phyloP scores from a whole-genome alignment of 2,329 filamentous ascomycete genomes.

The Lachnum nothofagi region DNA sequence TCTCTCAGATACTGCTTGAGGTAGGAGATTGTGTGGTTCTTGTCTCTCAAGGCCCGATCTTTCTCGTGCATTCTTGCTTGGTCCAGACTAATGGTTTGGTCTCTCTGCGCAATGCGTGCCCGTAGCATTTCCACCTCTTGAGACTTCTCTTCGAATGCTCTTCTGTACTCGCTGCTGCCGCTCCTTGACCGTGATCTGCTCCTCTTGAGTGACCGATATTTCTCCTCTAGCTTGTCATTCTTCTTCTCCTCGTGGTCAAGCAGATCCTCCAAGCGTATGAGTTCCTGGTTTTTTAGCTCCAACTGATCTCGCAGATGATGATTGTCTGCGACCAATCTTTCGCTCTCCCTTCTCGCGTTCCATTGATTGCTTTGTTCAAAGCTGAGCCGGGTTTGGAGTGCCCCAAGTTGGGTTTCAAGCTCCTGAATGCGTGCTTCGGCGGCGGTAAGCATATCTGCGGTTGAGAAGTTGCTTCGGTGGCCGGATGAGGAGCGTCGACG shows the following conservation, averaged over 20 bases:
- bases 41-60: constrained; percentile 11
- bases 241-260: constrained; percentile 14
- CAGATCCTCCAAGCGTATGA: constrained; percentile 12
- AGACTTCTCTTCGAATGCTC: constrained; percentile 23
- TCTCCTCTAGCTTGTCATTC: constrained; percentile 22
- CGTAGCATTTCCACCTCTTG: constrained; percentile 21
- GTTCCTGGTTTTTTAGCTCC: constrained; percentile 12
- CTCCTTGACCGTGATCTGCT: constrained; percentile 1
- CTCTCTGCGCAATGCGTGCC: constrained; percentile 13
- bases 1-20: constrained; percentile 15
- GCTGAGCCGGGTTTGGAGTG: constrained; percentile 18
- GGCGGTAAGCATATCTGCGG: constrained; percentile 18
- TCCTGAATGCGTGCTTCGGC: constrained; percentile 15
- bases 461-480: constrained; percentile 5
- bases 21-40: constrained; percentile 3
- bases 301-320: constrained; percentile 14
- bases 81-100: constrained; percentile 13
- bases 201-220: constrained; percentile 18
- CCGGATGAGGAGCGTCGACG: constrained; percentile 4
- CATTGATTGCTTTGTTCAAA: constrained; percentile 17
- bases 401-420: constrained; percentile 13
- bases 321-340: constrained; percentile 18
- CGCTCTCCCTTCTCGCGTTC: constrained; percentile 14
- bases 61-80: constrained; percentile 18
- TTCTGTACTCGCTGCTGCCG: constrained; percentile 11